Evolutionary conservation across 2,329 filamentous ascomycete genomes (phyloP), one percentile per base, ranked within the genome.

Genomic region (Bipolaris zeicola): DNA sequence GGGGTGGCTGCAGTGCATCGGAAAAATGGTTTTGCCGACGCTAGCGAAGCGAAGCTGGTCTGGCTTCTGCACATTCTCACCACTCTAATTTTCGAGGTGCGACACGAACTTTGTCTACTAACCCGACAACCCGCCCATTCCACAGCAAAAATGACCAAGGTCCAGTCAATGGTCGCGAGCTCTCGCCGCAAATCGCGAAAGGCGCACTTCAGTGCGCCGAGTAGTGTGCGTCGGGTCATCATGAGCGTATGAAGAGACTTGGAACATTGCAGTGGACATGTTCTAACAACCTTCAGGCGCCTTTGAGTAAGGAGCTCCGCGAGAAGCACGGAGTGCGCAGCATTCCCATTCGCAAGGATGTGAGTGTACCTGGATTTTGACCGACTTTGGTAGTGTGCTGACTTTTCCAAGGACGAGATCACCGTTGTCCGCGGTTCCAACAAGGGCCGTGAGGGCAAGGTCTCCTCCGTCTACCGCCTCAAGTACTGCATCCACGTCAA

Each of bases 101-200:
- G 57, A 62, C 60, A 58, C 62, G 57, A 62, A 61, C 51, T 55
- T 58, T 62, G 58, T 44, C 57, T 55, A 67, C 62, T 64, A 69
- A 69, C 68, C 64, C 71, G 68, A 67, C 76, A 71, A 68, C 58
- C 60, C 61, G 58, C 59, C 63, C 61, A 67, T 67, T 64, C 57
- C 55, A 60, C 75, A 76, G 70, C 72, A 84, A 85, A 79, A 80
- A 91, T 91, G 89, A 85, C 83, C 77, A 91, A 90, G 82, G 83
- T 89, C 79, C 88, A 85, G 83, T 79, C 60, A 58, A 60, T 60
- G 55, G 55, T 92, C 77, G 80, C 85, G 81, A 91, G 91, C 82
- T 96, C 92, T 78, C 89, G 94, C 84, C 90, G 94, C 85, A 99
- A 99, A 92, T 95, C 92, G 84, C 92, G 95, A 83, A 96, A 96